Evolutionary conservation across 2,329 filamentous ascomycete species (phyloP).

Genomic region (Coniochaeta hoffmannii): DNA sequence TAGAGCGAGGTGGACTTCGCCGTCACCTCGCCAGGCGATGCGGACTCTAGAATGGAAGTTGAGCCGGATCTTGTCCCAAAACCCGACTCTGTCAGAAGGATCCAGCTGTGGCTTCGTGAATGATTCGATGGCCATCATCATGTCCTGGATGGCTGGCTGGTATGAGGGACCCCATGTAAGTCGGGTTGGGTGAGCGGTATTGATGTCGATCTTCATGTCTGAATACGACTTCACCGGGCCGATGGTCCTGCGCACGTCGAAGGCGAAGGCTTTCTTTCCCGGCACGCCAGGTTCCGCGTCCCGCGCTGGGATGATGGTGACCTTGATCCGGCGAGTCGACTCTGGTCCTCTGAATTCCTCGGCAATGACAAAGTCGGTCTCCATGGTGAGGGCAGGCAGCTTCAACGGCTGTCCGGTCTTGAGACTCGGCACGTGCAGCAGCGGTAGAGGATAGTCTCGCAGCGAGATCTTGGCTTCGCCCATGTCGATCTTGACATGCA

Average conservation of each 20-base stretch:
- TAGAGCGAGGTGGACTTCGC: constrained; percentile 86
- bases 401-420: constrained; percentile 72
- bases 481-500: constrained; percentile 84
- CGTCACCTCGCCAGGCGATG: constrained; percentile 89
- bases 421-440: constrained; percentile 82
- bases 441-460: constrained; percentile 86
- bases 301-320: constrained; percentile 74
- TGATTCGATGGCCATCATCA: constrained; percentile 99
- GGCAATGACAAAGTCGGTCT: constrained; percentile 88
- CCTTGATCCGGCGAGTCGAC: constrained; percentile 71
- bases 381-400: constrained; percentile 73
- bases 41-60: constrained; percentile 89
- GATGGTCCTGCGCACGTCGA: constrained; percentile 85
- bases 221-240: constrained; percentile 96
- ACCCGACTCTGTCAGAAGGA: constrained; percentile 86
- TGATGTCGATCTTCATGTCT: constrained; percentile 85
- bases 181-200: constrained; percentile 82
- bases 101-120: constrained; percentile 96
- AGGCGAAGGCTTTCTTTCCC: constrained; percentile 61
- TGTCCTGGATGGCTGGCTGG: constrained; percentile 95
- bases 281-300: constrained; percentile 47
- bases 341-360: constrained; percentile 82
- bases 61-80: constrained; percentile 97
- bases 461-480: constrained; percentile 81
- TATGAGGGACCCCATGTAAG: constrained; percentile 98